Conservation (phyloP, 495 filamentous ascomycete species). For the Pseudoneurospora amorphoporcata region DNA sequence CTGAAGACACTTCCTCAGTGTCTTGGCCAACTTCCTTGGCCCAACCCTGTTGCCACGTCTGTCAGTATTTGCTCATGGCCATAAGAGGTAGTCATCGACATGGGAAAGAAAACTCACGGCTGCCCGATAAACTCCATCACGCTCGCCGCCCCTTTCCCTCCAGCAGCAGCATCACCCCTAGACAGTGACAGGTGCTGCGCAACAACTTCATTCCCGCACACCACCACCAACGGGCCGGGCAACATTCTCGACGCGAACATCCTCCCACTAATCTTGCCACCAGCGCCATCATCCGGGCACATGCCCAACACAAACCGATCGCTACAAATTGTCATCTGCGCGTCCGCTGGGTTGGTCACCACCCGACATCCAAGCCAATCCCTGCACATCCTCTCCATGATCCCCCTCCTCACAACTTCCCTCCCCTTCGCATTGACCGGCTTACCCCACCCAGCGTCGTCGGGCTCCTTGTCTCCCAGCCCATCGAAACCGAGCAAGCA, state of each 20-base stretch:
- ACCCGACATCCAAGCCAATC: constrained; percentile 8
- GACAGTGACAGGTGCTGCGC: constrained; percentile 6
- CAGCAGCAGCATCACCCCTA: constrained; percentile 5
- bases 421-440: neutral
- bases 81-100: neutral
- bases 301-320: neutral
- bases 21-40: constrained; percentile 55
- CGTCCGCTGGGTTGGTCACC: neutral
- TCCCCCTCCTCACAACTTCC: neutral
- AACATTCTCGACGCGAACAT: neutral
- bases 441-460: neutral
- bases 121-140: constrained; percentile 20
- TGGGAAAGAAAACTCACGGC: constrained; percentile 17
- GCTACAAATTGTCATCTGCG: neutral
- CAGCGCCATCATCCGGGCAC: neutral
- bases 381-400: constrained; percentile 17
- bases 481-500: constrained; percentile 22
- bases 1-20: constrained; percentile 13
- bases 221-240: constrained; percentile 6
- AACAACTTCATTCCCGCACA: constrained; percentile 18
- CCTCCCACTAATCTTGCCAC: neutral
- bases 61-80: neutral
- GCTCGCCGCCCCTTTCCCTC: constrained; percentile 9
- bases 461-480: neutral
- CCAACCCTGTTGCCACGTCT: constrained; percentile 28